These are phyloP conservation scores for Pleoardoris graminearum DNA, from an alignment of 2,329 filamentous ascomycete species.

Conservation along the genomic window DNA sequence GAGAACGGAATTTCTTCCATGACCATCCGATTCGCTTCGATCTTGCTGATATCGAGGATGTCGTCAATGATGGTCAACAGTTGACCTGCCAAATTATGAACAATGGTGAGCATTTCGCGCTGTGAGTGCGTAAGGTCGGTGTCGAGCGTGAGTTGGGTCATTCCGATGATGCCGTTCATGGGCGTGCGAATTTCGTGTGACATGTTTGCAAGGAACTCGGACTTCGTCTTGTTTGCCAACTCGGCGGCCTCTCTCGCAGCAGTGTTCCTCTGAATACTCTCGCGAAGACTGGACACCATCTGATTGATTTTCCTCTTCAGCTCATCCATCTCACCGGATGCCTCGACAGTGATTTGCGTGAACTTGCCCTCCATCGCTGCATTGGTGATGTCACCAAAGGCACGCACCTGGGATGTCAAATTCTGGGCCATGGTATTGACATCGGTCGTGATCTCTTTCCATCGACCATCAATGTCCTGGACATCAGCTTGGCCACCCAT, in stretches of 20 bases:
- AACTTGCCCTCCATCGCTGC: constrained; percentile 92
- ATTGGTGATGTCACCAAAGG: constrained; percentile 98
- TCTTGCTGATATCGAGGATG: constrained; percentile 70
- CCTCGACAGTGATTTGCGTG: constrained; percentile 94
- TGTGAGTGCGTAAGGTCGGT: constrained; percentile 93
- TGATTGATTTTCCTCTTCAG: constrained; percentile 99
- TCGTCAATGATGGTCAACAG: constrained; percentile 94
- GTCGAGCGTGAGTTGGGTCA: constrained; percentile 95
- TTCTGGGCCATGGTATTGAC: constrained; percentile 88
- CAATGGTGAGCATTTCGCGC: constrained; percentile 97
- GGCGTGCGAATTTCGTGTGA: constrained; percentile 97
- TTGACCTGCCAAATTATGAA: constrained; percentile 95
- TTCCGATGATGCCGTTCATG: constrained; percentile 97
- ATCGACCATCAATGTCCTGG: constrained; percentile 86
- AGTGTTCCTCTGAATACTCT: constrained; percentile 96
- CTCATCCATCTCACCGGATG: constrained; percentile 98
- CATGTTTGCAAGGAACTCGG: constrained; percentile 98
- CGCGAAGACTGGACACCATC: constrained; percentile 94
- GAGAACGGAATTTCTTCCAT: constrained; percentile 98
- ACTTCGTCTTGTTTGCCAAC: constrained; percentile 96
- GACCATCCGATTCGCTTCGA: constrained; percentile 96
- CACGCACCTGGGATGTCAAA: constrained; percentile 92
- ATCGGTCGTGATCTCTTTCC: constrained; percentile 98
- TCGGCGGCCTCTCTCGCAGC: constrained; percentile 95
- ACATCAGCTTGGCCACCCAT: constrained; percentile 98